Conservation (phyloP, 2,329 filamentous ascomycete species). For the Chaetothyriales sp. region DNA sequence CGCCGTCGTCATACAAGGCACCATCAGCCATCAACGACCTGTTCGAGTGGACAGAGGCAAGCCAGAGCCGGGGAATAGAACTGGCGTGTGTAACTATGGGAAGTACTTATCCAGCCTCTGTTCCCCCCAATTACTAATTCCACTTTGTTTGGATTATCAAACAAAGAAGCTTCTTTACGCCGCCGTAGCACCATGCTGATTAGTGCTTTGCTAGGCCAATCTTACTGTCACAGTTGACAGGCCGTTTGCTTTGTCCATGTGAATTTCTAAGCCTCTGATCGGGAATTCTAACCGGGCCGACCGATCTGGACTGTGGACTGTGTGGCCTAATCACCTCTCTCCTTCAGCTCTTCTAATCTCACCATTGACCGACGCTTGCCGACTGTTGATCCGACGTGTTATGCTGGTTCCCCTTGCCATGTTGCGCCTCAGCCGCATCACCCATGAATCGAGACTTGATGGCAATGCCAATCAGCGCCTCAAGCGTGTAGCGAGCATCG, state of each 20-base stretch:
- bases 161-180: too few relatives aligned
- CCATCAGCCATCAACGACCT: not conserved
- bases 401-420: not conserved
- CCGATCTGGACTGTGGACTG: not conserved
- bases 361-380: not conserved
- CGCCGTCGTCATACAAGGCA: not conserved
- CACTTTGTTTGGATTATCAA: too few relatives aligned
- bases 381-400: not conserved
- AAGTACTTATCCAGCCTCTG: not conserved
- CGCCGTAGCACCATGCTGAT: too few relatives aligned
- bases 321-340: not conserved
- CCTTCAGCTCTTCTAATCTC: not conserved
- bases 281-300: not conserved
- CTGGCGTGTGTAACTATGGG: not conserved
- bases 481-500: slow-evolving; percentile 66
- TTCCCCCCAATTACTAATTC: too few relatives aligned
- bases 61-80: not conserved
- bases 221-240: too few relatives aligned
- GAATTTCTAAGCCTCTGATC: not conserved
- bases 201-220: too few relatives aligned
- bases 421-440: slow-evolving; percentile 6
- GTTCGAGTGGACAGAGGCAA: not conserved
- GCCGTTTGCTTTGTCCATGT: too few relatives aligned
- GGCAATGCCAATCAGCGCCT: slow-evolving; percentile 52
- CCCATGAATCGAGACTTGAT: slow-evolving; percentile 22